Evolutionary conservation across 2,329 filamentous ascomycete species (phyloP).

Genomic region (Davidsoniella australis): DNA sequence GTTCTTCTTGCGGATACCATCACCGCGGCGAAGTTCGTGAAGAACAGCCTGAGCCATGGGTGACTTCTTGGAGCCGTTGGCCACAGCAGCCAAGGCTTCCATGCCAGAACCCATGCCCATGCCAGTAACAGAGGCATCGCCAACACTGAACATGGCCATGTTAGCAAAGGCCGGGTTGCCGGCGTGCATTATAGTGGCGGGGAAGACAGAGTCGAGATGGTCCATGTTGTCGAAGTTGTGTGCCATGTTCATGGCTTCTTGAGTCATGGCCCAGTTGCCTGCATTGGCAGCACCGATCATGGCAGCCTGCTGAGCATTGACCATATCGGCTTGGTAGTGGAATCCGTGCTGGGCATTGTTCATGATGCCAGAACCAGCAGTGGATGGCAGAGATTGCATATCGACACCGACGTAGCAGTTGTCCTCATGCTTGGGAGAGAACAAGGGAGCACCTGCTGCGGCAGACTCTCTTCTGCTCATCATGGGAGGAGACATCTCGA

Average conservation of each 20-base stretch:
- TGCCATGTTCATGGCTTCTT: constrained; percentile 44
- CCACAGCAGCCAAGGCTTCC: constrained; percentile 28
- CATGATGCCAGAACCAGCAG: constrained; percentile 29
- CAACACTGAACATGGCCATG: constrained; percentile 34
- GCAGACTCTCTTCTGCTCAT: constrained; percentile 46
- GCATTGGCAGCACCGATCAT: constrained; percentile 28
- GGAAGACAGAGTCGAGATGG: constrained; percentile 40
- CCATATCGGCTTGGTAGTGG: not conserved
- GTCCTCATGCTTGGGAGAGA: constrained; percentile 45
- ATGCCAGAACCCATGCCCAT: constrained; percentile 19
- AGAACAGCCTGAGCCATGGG: constrained; percentile 9
- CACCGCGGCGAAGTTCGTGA: constrained; percentile 55
- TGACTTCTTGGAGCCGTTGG: constrained; percentile 33
- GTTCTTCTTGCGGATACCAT: constrained; percentile 97
- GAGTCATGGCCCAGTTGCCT: constrained; percentile 37
- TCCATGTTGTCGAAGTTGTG: constrained; percentile 45
- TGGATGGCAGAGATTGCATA: constrained; percentile 46
- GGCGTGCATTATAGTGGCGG: constrained; percentile 32
- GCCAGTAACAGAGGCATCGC: constrained; percentile 11
- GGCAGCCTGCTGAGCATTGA: not conserved
- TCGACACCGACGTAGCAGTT: constrained; percentile 43
- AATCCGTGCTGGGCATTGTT: not conserved
- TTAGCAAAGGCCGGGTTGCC: constrained; percentile 38
- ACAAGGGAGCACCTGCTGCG: constrained; percentile 31
- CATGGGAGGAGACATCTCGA: constrained; percentile 48